Evolutionary conservation across 139 green algal genomes (phyloP), one percentile per base, ranked within the genome.

Genomic region (Spirogloea muscicola): DNA sequence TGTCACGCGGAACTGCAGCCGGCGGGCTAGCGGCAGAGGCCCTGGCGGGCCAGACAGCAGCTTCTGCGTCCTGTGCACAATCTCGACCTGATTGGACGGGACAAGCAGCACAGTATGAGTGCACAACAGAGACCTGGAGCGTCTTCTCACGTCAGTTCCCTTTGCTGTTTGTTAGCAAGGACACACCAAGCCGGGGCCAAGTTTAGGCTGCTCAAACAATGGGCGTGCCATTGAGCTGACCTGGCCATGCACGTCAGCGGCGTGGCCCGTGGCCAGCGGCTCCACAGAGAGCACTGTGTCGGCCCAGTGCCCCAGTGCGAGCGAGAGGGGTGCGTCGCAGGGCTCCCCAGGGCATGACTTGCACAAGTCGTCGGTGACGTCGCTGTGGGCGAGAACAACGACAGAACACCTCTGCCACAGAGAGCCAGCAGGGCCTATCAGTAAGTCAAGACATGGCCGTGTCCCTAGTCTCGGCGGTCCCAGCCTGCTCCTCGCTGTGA

Each of bases 231-330:
- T n/a, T n/a, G n/a, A n/a, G n/a, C 52, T 70, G 60, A 70, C 41
- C 60, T 70, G 60, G 39, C 60, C 60, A 58, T 70, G 60, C 18
- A 70, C 60, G 42, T 70, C 60, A 5, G 60, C 7, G 9, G 60
- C 60, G 5, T 9, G 40, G 18, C 60, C 60, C 7, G 36, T 70
- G 60, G 34, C 41, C 60, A 70, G 46, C 44, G 60, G 60, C 36
- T 6, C 41, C 7, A 70, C 60, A 51, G 46, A 31, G 29, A 51
- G 7, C 6, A 70, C 60, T 55, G 42, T 6, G 42, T 70, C 60
- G 6, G 60, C 60, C 9, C 6, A 7, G 42, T 70, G 60, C 7
- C 36, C 31, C 40, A 55, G 9, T 6, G 29, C 38, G 7, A 9
- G 60, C 46, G 42, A 70, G 6, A 60, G 38, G 46, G 60, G 36